Conservation (phyloP, 768 basidiomycete genomes). For the Russula earlei region DNA sequence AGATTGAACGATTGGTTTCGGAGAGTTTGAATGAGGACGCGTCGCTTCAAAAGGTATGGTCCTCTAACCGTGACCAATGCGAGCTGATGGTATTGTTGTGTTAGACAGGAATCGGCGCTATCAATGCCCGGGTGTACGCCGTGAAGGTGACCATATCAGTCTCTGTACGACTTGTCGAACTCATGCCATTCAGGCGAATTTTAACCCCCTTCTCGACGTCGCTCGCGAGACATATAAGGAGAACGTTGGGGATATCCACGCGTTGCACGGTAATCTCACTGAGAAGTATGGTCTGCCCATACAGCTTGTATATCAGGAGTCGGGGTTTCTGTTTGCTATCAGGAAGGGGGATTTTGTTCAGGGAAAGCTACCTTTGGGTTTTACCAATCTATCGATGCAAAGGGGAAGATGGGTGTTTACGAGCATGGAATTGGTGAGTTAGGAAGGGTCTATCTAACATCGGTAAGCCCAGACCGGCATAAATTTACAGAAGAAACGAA, state of each 20-base stretch:
- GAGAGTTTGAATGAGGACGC: conserved; percentile 67
- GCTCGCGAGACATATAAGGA: conserved; percentile 93
- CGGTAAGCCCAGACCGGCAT: background rate
- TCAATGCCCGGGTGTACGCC: conserved; percentile 82
- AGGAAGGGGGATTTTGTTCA: conserved; percentile 59
- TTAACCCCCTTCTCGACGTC: conserved; percentile 81
- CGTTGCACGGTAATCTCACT: conserved; percentile 48
- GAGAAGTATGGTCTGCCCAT: conserved; percentile 59
- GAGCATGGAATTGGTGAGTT: conserved; percentile 67
- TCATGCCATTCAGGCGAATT: conserved; percentile 45
- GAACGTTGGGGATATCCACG: conserved; percentile 80
- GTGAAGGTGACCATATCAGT: conserved; percentile 44
- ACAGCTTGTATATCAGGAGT: conserved; percentile 59
- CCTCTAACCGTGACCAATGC: background rate
- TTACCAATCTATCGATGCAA: conserved; percentile 56
- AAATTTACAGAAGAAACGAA: conserved; percentile 63
- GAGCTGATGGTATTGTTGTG: background rate
- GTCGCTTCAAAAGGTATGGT: conserved; percentile 45
- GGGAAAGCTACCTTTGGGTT: conserved; percentile 56
- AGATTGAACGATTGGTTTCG: conserved; percentile 51
- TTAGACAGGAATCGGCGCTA: conserved; percentile 61
- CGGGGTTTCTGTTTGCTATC: conserved; percentile 63
- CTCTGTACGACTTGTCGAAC: background rate
- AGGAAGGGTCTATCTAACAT: background rate
- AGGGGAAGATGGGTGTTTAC: conserved; percentile 70